Evolutionary conservation across 1,284 basidiomycete species (phyloP), one percentile per base, ranked within the genome.

Genomic region (Apiotrichum porosum): DNA sequence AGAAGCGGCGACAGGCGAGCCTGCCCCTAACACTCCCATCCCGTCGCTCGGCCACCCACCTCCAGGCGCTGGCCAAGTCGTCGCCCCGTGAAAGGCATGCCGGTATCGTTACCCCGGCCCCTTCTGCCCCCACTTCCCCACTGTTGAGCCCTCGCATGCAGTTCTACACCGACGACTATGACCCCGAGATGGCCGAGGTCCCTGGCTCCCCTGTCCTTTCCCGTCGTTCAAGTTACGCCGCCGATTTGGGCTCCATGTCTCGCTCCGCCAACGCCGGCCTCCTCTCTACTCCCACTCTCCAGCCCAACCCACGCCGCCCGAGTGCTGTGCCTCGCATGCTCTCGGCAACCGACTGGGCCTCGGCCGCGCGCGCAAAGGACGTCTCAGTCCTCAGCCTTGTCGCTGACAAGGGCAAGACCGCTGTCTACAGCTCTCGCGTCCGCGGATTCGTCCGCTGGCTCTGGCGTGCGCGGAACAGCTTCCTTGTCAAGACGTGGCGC

Each of bases 301-400:
- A 37, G 31, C 52, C n/a, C n/a, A 48, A 21, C 30, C 49, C 41
- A 42, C 49, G 61, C 13, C 48, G 64, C 35, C 58, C 58, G 2
- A 12, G 26, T 12, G 61, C 58, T 6, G 50, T 64, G 33, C 63
- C 65, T 2, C 57, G 65, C 19, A 53, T 64, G 37, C 52, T 62
- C 33, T 52, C 56, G 2, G 58, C 66, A 9, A 49, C 60, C 8
- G 70, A 72, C 44, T 70, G 68, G 66, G 51, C 58, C 5, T 42
- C 63, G 6, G 68, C 64, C 3, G 68, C 65, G 6, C 63, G 58
- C 34, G 64, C 64, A 15, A 70, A 68, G 56, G 68, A 72, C 36
- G 63, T 61, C 51, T 54, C 59, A 8, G 56, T 71, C 13, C 48
- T 65, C 34, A 60, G 58, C 30, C 53, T 64, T 10, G 56, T 65